phyloP scores from a whole-genome alignment of 2,329 filamentous ascomycete genomes.

The Colletotrichum agaves region DNA sequence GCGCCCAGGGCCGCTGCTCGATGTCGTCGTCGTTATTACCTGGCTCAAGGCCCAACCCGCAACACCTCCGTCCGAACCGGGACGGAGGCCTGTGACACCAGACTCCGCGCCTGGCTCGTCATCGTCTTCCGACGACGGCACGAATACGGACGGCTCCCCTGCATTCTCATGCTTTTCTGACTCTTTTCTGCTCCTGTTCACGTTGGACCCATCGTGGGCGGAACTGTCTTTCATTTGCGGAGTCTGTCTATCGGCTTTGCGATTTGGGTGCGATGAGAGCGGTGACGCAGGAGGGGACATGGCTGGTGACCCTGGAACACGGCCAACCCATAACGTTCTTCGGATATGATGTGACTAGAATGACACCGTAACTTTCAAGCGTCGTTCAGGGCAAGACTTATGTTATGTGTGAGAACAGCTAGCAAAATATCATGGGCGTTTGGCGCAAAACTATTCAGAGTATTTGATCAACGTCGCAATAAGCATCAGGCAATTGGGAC shows the following conservation, averaged over 20 bases:
- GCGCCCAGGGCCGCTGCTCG: constrained; percentile 55
- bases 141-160: not conserved
- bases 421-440: not conserved
- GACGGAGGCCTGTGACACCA: not conserved
- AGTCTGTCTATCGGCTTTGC: constrained; percentile 4
- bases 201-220: not conserved
- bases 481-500: not conserved
- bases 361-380: not conserved
- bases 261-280: not conserved
- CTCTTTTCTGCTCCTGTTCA: not conserved
- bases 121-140: constrained; percentile 5
- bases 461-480: not conserved
- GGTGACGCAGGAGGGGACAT: not conserved
- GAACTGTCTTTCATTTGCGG: not conserved
- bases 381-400: not conserved
- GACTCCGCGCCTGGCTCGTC: not conserved
- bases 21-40: constrained; percentile 52
- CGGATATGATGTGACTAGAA: not conserved
- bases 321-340: not conserved
- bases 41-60: constrained; percentile 53
- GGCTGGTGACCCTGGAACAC: not conserved
- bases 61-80: constrained; percentile 37
- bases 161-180: not conserved
- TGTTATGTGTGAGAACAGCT: not conserved
- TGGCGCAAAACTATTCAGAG: not conserved